A percentile compares a stretch with the other conserved stretches of the same genome.
These are phyloP conservation scores for Urtica urens DNA, from an alignment of 306 rosid genomes.

Conservation along the genomic window DNA sequence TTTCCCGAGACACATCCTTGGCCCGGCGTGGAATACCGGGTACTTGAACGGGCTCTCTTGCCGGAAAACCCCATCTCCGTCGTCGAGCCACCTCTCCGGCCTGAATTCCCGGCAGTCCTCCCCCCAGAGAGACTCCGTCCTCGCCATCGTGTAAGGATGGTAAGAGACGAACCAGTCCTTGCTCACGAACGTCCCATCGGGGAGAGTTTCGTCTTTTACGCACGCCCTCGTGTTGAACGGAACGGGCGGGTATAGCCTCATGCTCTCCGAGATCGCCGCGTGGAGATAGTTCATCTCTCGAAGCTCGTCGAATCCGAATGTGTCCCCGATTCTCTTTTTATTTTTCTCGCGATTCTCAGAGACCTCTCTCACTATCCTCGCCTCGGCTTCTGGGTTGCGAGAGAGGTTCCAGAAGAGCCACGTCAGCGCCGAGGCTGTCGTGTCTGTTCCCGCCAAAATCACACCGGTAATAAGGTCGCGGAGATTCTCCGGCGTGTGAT, in stretches of 20 bases:
- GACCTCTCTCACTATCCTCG: conserved; percentile 26
- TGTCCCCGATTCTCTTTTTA: conserved; percentile 11
- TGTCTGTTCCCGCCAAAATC: conserved; percentile 62
- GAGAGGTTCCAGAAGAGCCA: conserved; percentile 74
- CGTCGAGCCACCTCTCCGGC: conserved; percentile 58
- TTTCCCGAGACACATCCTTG: conserved; percentile 60
- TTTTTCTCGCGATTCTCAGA: conserved; percentile 12
- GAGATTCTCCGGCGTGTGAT: conserved; percentile 36
- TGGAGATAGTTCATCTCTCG: conserved; percentile 62
- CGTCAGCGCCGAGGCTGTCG: conserved; percentile 53
- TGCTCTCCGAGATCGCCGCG: conserved; percentile 47
- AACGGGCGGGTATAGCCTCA: conserved; percentile 63
- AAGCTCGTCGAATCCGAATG: conserved; percentile 36
- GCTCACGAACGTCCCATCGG: conserved; percentile 42
- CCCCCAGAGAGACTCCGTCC: conserved; percentile 72
- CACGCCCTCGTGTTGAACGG: conserved; percentile 40
- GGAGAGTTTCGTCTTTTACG: conserved; percentile 35
- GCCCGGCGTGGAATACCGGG: conserved; percentile 60
- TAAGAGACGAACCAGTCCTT: conserved; percentile 48
- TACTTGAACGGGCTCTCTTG: conserved; percentile 37
- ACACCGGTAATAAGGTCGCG: conserved; percentile 53
- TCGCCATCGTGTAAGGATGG: conserved; percentile 65
- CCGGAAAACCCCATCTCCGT: conserved; percentile 30
- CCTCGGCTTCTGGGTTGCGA: conserved; percentile 18
- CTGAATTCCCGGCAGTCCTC: conserved; percentile 23